Base-by-base conservation (phyloP, 1,284 basidiomycete genomes). In the Pseudozyma hubeiensis region DNA sequence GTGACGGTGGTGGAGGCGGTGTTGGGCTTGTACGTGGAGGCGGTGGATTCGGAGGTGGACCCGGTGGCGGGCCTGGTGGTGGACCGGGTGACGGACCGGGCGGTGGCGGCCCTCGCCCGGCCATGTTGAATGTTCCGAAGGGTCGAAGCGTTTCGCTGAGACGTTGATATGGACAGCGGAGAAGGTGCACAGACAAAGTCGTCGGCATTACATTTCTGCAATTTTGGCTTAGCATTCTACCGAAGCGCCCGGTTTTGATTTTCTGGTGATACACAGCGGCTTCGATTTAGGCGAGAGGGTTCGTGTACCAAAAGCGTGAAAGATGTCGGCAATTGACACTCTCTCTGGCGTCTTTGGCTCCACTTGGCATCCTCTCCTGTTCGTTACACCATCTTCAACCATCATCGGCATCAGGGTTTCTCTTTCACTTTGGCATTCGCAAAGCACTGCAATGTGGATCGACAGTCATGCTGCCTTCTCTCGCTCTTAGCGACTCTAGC, bases 401-500 rank as follows among this genome's bases (percentile, higher is more conserved):
- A 19, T 44, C 19, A 9, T 10, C 33, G 10, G 16, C 43, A 44
- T 24, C 43, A 24, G 17, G 4, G 17, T 4, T 3, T 17, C n/a
- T 31, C n/a, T 48, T n/a, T n/a, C 10, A 9, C 14, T 24, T 14
- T 34, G 13, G 45, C 29, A 13, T 17, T 7, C 10, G 33, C 5
- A 31, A 7, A 19, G 10, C 49, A 34, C 37, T 48, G 54, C 37
- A 31, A 62, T 62, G 57, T 16, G 39, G 40, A 60, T 37, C 37
- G 9, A 7, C 24, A 30, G 35, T 9, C 52, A 72, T 73, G 70
- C 64, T 67, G 13, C 64, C 70, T 4, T 66, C 64, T 10, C 49
- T 69, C 24, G 43, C 54, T 2, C 66, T 69, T 17, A 70, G 55
- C 56, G 49, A 55, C 11, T 68, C 69, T 16, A 77, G 70, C 29